Evolutionary conservation across 495 filamentous ascomycete species (phyloP).

Genomic region (Penicillium cataractarum): DNA sequence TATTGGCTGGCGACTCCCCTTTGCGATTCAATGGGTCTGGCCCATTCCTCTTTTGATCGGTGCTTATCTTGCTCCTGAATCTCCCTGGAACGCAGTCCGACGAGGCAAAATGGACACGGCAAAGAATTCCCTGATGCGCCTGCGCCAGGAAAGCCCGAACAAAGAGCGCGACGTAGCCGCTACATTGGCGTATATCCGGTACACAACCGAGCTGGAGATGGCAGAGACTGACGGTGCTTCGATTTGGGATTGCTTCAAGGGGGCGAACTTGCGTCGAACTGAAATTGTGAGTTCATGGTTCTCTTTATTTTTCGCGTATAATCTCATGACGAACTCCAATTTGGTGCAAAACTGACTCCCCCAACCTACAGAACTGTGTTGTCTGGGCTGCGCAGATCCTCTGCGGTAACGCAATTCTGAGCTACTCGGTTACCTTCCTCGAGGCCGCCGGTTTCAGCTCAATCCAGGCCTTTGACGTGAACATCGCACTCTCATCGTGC

Average conservation of each 20-base stretch:
- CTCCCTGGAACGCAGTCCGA: constrained; percentile 48
- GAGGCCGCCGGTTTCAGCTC: constrained; percentile 38
- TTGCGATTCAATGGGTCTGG: constrained; percentile 60
- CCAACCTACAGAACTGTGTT: constrained; percentile 31
- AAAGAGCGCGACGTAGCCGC: constrained; percentile 50
- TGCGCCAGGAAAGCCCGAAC: constrained; percentile 35
- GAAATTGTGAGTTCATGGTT: constrained; percentile 46
- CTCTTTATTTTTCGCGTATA: constrained; percentile 56
- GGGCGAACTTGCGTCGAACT: constrained; percentile 42
- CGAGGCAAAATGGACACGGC: constrained; percentile 48
- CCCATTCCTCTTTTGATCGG: constrained; percentile 48
- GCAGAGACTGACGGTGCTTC: constrained; percentile 32
- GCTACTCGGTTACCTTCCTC: constrained; percentile 47
- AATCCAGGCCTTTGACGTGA: constrained; percentile 29
- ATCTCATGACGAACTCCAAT: not conserved
- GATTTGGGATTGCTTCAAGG: constrained; percentile 44
- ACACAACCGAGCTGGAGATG: constrained; percentile 42
- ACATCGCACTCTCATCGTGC: constrained; percentile 54
- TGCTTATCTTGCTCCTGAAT: constrained; percentile 47
- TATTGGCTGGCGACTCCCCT: constrained; percentile 57
- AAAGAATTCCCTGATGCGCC: constrained; percentile 42
- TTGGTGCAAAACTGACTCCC: not conserved
- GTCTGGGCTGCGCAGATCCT: constrained; percentile 37
- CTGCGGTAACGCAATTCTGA: constrained; percentile 37
- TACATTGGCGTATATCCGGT: constrained; percentile 51